A percentile compares a stretch with the other conserved stretches of the same genome.
Conservation (phyloP, 2,329 filamentous ascomycete genomes). For the Penicillium digitatum region DNA sequence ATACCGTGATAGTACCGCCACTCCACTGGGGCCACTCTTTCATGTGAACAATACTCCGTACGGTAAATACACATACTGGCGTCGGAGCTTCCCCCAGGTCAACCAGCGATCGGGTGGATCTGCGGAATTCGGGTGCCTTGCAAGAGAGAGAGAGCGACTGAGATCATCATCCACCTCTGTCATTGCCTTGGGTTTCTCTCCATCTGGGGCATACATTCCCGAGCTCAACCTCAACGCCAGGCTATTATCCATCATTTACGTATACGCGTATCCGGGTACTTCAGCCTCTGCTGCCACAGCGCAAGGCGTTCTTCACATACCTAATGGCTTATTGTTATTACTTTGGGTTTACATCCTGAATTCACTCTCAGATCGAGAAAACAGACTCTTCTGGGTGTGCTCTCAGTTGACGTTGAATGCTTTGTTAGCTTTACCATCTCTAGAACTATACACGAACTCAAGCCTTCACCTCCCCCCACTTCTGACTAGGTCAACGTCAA, state of each 20-base stretch:
- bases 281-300: conserved; percentile 2
- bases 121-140: conserved; percentile 12
- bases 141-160: neutral
- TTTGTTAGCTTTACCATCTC: neutral
- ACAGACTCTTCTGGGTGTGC: neutral
- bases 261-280: neutral
- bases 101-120: neutral
- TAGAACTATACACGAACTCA: neutral
- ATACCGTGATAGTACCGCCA: neutral
- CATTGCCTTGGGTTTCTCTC: neutral
- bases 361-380: neutral
- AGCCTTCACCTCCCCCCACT: neutral
- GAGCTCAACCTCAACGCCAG: neutral
- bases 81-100: conserved; percentile 4
- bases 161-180: conserved; percentile 1
- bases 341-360: neutral
- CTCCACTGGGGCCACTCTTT: neutral
- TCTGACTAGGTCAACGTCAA: neutral
- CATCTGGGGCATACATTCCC: neutral
- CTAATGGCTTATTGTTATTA: conserved; percentile 5
- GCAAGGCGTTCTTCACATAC: conserved; percentile 12
- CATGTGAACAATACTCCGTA: neutral
- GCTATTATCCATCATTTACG: neutral
- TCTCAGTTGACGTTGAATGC: neutral
- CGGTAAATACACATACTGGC: conserved; percentile 2